phyloP scores from a whole-genome alignment of 495 filamentous ascomycete species.

The Aspergillus steynii region DNA sequence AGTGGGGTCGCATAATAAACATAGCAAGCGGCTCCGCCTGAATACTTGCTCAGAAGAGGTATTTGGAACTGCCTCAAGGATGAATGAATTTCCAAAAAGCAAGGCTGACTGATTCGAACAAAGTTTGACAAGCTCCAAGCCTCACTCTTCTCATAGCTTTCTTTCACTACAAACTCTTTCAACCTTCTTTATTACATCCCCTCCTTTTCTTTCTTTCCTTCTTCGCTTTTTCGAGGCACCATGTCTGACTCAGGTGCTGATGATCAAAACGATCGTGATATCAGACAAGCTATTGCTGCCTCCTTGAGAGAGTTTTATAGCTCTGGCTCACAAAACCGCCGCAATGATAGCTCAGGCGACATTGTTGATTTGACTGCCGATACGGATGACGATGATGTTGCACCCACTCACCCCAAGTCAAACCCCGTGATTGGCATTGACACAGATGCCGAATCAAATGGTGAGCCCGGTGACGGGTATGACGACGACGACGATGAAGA shows the following conservation, averaged over 20 bases:
- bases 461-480: not conserved
- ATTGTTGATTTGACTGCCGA: slow-evolving; percentile 44
- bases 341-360: not conserved
- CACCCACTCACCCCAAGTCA: slow-evolving; percentile 34
- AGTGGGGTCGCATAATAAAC: too few species aligned
- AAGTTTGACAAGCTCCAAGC: too few species aligned
- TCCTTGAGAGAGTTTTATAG: slow-evolving; percentile 80
- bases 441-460: slow-evolving; percentile 18
- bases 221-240: not conserved
- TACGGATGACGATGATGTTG: slow-evolving; percentile 33
- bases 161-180: too few species aligned
- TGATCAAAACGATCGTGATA: slow-evolving; percentile 20
- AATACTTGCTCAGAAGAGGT: too few species aligned
- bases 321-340: not conserved
- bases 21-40: too few species aligned
- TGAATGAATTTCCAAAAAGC: too few species aligned
- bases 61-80: too few species aligned
- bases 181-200: too few species aligned
- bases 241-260: slow-evolving; percentile 5
- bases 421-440: slow-evolving; percentile 38
- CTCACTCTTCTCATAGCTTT: too few species aligned
- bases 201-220: not conserved
- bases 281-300: slow-evolving; percentile 61
- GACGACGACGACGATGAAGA: slow-evolving; percentile 42
- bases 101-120: too few species aligned